A percentile compares a stretch with the other conserved stretches of the same genome.
Conservation (phyloP, 805 yeast genomes). For the Cephaloascus fragrans region DNA sequence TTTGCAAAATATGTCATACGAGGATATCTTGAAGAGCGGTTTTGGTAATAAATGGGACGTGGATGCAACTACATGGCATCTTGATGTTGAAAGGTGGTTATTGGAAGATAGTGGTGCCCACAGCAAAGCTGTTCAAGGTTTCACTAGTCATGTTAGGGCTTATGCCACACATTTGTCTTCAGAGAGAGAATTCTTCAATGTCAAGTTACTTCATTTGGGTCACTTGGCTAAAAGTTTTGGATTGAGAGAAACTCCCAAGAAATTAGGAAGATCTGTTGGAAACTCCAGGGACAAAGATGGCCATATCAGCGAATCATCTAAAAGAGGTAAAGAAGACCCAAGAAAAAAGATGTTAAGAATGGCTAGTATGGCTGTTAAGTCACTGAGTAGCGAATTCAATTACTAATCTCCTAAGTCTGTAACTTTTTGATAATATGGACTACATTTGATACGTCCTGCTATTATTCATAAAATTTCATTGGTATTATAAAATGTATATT, state of each 20-base stretch:
- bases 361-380: conserved; percentile 60
- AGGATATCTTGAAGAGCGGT: conserved; percentile 20
- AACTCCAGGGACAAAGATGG: conserved; percentile 20
- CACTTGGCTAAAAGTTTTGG: conserved; percentile 95
- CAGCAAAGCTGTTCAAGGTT: conserved; percentile 68
- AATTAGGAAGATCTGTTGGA: conserved; percentile 39
- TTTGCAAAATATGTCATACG: conserved; percentile 39
- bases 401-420: too few relatives aligned
- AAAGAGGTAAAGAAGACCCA: conserved; percentile 52
- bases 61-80: conserved; percentile 94
- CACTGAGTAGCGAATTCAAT: conserved; percentile 69
- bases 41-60: conserved; percentile 68
- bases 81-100: conserved; percentile 82
- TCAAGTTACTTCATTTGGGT: conserved; percentile 80
- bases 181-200: conserved; percentile 75
- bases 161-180: conserved; percentile 86
- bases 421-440: too few relatives aligned
- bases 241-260: conserved; percentile 87
- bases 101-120: conserved; percentile 55
- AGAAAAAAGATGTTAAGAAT: conserved; percentile 64
- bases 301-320: conserved; percentile 16
- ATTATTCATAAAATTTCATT: too few relatives aligned
- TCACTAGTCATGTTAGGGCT: conserved; percentile 84
- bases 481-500: too few relatives aligned
- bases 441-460: too few relatives aligned